Conservation (phyloP, 768 basidiomycete species). For the Termitomyces sp. region DNA sequence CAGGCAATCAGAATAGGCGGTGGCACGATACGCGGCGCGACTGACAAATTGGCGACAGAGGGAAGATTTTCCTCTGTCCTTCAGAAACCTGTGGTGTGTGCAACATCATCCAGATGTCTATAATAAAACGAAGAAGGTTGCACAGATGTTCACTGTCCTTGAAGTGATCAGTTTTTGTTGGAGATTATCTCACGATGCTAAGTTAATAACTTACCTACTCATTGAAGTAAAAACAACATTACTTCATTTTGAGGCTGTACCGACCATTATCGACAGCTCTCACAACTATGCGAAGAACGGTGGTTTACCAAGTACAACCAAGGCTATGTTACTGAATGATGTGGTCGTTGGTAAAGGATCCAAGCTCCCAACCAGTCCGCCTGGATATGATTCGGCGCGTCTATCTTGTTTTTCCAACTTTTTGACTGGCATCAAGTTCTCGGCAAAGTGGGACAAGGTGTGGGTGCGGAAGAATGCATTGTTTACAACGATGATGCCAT, state of each 20-base stretch:
- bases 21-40: constrained; percentile 72
- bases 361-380: not conserved
- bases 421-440: not conserved
- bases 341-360: not conserved
- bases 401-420: not conserved
- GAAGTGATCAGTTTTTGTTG: constrained; percentile 35
- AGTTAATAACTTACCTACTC: constrained; percentile 48
- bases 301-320: not conserved
- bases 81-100: constrained; percentile 60
- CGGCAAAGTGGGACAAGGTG: not conserved
- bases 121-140: constrained; percentile 67
- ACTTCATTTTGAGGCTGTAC: no score
- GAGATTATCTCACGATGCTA: not conserved
- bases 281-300: not conserved
- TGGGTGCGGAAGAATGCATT: not conserved
- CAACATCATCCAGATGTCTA: constrained; percentile 60
- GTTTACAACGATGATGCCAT: not conserved
- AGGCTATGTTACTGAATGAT: not conserved
- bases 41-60: constrained; percentile 60
- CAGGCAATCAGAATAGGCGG: constrained; percentile 69
- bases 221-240: constrained; percentile 48
- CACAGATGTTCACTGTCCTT: constrained; percentile 45
- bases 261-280: not conserved
- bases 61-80: constrained; percentile 53
- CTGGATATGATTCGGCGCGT: constrained; percentile 2